These are phyloP conservation scores for Ophiostoma ulmi DNA, from an alignment of 2,329 filamentous ascomycete genomes.

Conservation along the genomic window DNA sequence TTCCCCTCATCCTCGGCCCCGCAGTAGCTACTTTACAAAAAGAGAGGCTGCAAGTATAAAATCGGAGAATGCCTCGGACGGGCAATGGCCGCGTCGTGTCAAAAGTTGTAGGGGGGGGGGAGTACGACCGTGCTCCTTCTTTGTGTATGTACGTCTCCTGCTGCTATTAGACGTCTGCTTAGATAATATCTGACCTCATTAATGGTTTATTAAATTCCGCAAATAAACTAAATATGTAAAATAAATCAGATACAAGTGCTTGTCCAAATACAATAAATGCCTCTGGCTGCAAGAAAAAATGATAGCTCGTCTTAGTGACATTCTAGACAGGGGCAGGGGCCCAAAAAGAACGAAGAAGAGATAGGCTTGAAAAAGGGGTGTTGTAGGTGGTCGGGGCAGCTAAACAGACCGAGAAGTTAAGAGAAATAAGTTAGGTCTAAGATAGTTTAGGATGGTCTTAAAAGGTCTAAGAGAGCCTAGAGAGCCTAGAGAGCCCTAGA, in stretches of 20 bases:
- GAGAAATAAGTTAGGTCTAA: not conserved
- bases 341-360: constrained; percentile 17
- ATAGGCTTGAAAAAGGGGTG: constrained; percentile 3
- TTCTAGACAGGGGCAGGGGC: constrained; percentile 14
- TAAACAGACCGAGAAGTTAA: not conserved
- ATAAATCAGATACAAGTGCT: no score
- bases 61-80: not conserved
- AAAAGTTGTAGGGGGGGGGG: not conserved
- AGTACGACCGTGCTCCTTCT: not conserved
- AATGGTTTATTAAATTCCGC: no score
- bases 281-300: not conserved
- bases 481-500: no score
- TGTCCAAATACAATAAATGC: not conserved
- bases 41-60: constrained; percentile 17
- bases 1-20: constrained; percentile 16
- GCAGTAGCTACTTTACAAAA: constrained; percentile 19
- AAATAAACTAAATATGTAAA: no score
- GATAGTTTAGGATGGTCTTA: not conserved
- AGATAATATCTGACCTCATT: not conserved
- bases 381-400: not conserved
- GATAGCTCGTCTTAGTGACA: constrained; percentile 6
- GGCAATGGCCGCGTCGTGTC: not conserved
- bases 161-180: not conserved
- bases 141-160: not conserved
- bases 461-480: no score